These are phyloP conservation scores for Aureobasidium sp. DNA, from an alignment of 2,329 filamentous ascomycete species.

Conservation along the genomic window DNA sequence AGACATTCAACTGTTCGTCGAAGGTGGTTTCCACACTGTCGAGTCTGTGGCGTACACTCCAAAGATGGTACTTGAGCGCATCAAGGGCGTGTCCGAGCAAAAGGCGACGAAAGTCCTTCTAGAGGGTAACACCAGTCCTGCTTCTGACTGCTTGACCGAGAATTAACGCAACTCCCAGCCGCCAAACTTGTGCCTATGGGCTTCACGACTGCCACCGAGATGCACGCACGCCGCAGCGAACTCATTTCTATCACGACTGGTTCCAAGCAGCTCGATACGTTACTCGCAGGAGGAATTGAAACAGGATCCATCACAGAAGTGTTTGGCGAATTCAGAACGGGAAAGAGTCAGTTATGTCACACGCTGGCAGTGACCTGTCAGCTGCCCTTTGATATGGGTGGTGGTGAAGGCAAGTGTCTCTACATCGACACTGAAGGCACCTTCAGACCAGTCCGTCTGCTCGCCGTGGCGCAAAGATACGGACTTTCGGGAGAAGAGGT, in stretches of 20 bases:
- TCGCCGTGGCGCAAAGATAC: slow-evolving; percentile 89
- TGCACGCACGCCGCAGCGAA: slow-evolving; percentile 94
- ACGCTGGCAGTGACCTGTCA: slow-evolving; percentile 98
- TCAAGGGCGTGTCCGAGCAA: slow-evolving; percentile 96
- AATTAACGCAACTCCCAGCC: slow-evolving; percentile 43
- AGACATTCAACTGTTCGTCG: slow-evolving; percentile 86
- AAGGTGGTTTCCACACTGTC: slow-evolving; percentile 90
- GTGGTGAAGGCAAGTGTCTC: slow-evolving; percentile 93
- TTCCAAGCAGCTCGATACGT: slow-evolving; percentile 91
- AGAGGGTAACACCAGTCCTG: slow-evolving; percentile 59
- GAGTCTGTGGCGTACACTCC: slow-evolving; percentile 92
- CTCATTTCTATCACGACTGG: slow-evolving; percentile 97
- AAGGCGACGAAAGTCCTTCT: slow-evolving; percentile 87
- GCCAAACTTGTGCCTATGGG: slow-evolving; percentile 97
- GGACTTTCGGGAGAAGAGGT: slow-evolving; percentile 95
- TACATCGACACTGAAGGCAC: slow-evolving; percentile 99
- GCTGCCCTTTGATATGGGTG: slow-evolving; percentile 96
- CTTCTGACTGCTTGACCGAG: background rate
- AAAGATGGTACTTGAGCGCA: slow-evolving; percentile 73
- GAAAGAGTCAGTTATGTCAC: slow-evolving; percentile 97
- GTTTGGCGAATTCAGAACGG: slow-evolving; percentile 95
- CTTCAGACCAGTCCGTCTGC: slow-evolving; percentile 79
- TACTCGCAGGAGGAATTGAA: slow-evolving; percentile 89
- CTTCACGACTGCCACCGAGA: slow-evolving; percentile 97
- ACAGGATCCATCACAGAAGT: slow-evolving; percentile 97